These are phyloP conservation scores for Plicaturopsis crispa DNA, from an alignment of 768 basidiomycete species.

Conservation along the genomic window DNA sequence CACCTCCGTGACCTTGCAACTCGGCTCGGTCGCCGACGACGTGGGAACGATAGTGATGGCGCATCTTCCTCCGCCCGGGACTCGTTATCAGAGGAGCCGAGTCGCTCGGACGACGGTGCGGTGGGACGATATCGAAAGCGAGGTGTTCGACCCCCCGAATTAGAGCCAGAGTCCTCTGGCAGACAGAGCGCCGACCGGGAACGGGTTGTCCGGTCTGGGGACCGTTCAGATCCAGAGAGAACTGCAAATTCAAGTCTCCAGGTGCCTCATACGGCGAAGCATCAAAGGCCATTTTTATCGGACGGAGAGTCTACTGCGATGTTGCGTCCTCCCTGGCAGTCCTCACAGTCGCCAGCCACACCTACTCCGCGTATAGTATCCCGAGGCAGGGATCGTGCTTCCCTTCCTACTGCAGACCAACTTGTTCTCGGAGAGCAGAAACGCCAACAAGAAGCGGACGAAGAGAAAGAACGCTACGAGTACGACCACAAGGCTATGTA, in stretches of 20 bases:
- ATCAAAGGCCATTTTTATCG: no score
- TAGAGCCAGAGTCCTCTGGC: no score
- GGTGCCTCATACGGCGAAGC: no score
- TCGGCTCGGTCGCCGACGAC: conserved; percentile 23
- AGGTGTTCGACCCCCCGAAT: background rate
- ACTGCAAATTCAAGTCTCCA: no score
- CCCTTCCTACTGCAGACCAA: conserved; percentile 11
- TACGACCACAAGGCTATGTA: conserved; percentile 55
- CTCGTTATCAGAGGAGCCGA: conserved; percentile 37
- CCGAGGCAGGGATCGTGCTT: conserved; percentile 7
- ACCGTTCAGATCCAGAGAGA: no score
- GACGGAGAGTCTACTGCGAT: background rate
- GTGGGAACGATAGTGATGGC: conserved; percentile 44
- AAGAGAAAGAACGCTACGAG: conserved; percentile 40
- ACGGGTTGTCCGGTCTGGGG: no score
- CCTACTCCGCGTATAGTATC: conserved; percentile 5
- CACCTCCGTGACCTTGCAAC: conserved; percentile 30
- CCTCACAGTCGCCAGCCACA: conserved; percentile 3
- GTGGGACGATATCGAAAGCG: background rate
- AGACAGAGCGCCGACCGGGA: no score
- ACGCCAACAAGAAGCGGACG: conserved; percentile 34
- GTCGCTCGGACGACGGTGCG: conserved; percentile 17
- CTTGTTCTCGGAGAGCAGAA: conserved; percentile 20
- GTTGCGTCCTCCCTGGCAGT: background rate
- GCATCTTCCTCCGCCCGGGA: conserved; percentile 36